Conservation (phyloP, 306 rosid genomes). For the Quercus dentata region DNA sequence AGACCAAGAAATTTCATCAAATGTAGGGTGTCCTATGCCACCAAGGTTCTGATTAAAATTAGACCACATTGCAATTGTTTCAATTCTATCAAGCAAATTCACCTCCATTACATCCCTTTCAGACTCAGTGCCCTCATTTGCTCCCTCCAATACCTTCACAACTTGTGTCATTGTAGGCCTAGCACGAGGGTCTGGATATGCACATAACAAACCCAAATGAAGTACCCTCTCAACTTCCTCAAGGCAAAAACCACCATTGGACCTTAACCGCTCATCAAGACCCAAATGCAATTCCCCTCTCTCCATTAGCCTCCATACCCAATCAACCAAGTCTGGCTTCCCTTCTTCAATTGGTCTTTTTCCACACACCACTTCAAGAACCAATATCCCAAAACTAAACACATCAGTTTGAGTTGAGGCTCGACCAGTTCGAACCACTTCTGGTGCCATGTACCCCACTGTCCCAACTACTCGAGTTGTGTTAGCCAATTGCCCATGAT, state of each 20-base stretch:
- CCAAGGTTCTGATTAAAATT: slow-evolving; percentile 8
- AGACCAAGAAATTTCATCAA: slow-evolving; percentile 44
- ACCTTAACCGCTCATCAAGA: slow-evolving; percentile 47
- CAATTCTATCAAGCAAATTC: slow-evolving; percentile 34
- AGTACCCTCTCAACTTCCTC: slow-evolving; percentile 56
- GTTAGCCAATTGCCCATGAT: slow-evolving; percentile 33
- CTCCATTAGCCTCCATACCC: slow-evolving; percentile 42
- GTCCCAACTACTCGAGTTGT: slow-evolving; percentile 65
- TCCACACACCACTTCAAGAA: slow-evolving; percentile 54
- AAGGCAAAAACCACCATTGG: slow-evolving; percentile 16
- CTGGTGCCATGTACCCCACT: slow-evolving; percentile 59
- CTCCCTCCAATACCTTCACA: slow-evolving; percentile 44
- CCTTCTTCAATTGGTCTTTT: slow-evolving; percentile 58
- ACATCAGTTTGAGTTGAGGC: slow-evolving; percentile 45
- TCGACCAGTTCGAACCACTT: slow-evolving; percentile 50
- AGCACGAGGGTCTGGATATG: slow-evolving; percentile 38
- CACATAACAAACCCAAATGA: slow-evolving; percentile 54
- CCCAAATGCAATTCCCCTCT: slow-evolving; percentile 32
- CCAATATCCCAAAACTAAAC: slow-evolving; percentile 59
- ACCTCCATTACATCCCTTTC: slow-evolving; percentile 28
- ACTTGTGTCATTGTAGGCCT: slow-evolving; percentile 66
- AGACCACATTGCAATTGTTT: slow-evolving; percentile 33
- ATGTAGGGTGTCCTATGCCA: slow-evolving; percentile 34
- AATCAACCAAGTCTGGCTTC: slow-evolving; percentile 41
- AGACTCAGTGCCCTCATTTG: background rate